Percentiles rank a stretch among this genome's conserved stretches.
Conservation (phyloP, 768 basidiomycete species). For the Suillus subalutaceus region DNA sequence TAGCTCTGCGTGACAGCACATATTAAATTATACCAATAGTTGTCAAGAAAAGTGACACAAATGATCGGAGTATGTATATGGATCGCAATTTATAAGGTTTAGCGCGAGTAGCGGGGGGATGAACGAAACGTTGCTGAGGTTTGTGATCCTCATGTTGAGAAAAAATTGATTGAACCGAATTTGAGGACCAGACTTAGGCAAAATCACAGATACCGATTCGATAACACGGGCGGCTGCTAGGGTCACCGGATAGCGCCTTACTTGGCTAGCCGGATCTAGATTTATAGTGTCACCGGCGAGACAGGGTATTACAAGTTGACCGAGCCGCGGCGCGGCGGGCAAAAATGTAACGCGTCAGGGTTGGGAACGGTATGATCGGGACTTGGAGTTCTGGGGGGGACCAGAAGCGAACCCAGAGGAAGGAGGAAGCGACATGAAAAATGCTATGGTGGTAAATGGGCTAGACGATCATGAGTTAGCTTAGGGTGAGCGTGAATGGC, state of each 20-base stretch:
- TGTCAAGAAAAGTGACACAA: slow-evolving; percentile 19
- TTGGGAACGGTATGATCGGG: slow-evolving; percentile 19
- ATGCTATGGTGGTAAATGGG: slow-evolving; percentile 30
- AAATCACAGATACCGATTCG: slow-evolving; percentile 8
- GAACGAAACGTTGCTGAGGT: slow-evolving; percentile 37
- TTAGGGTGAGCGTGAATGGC: not conserved
- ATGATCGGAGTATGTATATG: slow-evolving; percentile 24
- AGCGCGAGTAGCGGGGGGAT: slow-evolving; percentile 31
- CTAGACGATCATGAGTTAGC: slow-evolving; percentile 10
- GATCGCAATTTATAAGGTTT: slow-evolving; percentile 22
- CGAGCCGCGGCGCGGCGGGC: slow-evolving; percentile 30
- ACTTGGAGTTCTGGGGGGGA: slow-evolving; percentile 10
- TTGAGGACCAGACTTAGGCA: slow-evolving; percentile 14
- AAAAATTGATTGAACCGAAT: slow-evolving; percentile 11
- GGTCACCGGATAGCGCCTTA: slow-evolving; percentile 19
- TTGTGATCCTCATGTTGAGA: slow-evolving; percentile 24
- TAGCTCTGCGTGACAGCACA: slow-evolving; percentile 16
- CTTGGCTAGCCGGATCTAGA: slow-evolving; percentile 34
- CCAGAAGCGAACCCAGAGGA: slow-evolving; percentile 1
- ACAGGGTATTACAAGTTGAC: slow-evolving; percentile 11
- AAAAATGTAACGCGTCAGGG: slow-evolving; percentile 23
- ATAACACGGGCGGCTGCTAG: slow-evolving; percentile 10
- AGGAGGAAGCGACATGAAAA: slow-evolving; percentile 23
- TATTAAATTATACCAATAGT: slow-evolving; percentile 14
- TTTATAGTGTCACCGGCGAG: not conserved